Evolutionary conservation across 495 filamentous ascomycete genomes (phyloP), one percentile per base, ranked within the genome.

Genomic region (Aspergillus asperescens): DNA sequence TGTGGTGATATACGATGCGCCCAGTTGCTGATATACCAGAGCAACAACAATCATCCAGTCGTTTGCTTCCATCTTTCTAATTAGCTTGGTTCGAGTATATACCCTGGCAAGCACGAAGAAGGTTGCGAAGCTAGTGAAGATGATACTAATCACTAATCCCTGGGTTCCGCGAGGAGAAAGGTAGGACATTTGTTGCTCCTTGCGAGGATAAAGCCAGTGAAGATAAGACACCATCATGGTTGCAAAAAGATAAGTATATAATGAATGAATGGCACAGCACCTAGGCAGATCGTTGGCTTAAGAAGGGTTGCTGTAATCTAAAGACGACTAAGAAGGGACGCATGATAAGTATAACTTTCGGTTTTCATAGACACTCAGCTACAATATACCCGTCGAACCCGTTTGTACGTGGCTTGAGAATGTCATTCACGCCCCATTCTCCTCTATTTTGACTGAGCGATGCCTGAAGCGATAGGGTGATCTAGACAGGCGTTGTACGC

Each of bases 31-130:
- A 47, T 63, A 37, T 56, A 75, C 72, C 64, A 74, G 46, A 4
- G 72, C 63, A 24, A 73, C 54, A 2, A 73, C 29, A 5, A 74
- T 60, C 68, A 74, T 70, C 68, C 69, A 75, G 57, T 75, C 72
- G 59, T 72, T 75, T 6, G 60, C 31, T 42, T 75, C 68, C 57
- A 75, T 62, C 18, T 58, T 62, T 18, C 62, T 60, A 54, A 74
- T 64, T 16, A 75, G 49, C 12, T 52, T 60, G 16, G 61, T 53
- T 4, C 72, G 63, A 15, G 71, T 73, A 48, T 68, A 74, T 18
- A 75, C 54, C 4, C 72, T 67, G n/a, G 65, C 53, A 5, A 49
- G 46, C 7, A 75, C 71, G 19, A 74, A 69, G 31, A 28, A 50
- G 2, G 64, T 59, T n/a, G 71, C 71, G 12, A 75, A 47, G 1